Evolutionary conservation across 2,329 filamentous ascomycete genomes (phyloP).

Genomic region (Sarocladium kiliense): DNA sequence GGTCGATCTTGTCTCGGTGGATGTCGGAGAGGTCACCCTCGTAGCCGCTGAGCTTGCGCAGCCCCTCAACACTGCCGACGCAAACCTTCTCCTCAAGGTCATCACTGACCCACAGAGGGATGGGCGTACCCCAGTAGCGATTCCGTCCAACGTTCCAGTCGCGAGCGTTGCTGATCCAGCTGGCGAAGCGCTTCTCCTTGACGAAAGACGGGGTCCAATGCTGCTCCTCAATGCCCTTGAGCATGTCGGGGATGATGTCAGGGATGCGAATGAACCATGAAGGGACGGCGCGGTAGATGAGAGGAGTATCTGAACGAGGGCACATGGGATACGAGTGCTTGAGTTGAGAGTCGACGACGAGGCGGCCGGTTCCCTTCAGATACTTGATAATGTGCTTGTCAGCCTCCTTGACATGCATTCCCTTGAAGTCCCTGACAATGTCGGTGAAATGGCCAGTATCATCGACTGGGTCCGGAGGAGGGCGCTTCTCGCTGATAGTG

Average conservation of each 20-base stretch:
- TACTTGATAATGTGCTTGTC: constrained; percentile 92
- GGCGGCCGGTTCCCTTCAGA: constrained; percentile 68
- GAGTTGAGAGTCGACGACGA: constrained; percentile 82
- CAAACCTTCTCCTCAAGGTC: constrained; percentile 84
- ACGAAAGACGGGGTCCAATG: constrained; percentile 91
- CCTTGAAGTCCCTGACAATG: constrained; percentile 74
- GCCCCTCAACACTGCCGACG: constrained; percentile 76
- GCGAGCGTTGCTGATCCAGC: constrained; percentile 84
- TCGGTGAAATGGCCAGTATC: constrained; percentile 74
- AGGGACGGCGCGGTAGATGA: constrained; percentile 88
- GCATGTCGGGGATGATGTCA: constrained; percentile 77
- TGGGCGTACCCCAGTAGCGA: constrained; percentile 91
- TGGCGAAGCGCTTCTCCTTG: constrained; percentile 85
- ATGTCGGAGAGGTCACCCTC: constrained; percentile 78
- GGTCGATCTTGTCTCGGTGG: constrained; percentile 87
- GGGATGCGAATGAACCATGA: constrained; percentile 93
- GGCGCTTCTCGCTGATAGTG: constrained; percentile 68
- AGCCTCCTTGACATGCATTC: constrained; percentile 85
- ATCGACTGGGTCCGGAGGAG: constrained; percentile 89
- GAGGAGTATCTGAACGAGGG: constrained; percentile 87
- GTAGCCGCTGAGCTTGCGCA: constrained; percentile 83
- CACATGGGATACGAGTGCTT: constrained; percentile 93
- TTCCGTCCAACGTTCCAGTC: constrained; percentile 97
- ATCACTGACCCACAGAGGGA: constrained; percentile 88
- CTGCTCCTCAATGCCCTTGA: constrained; percentile 82